Conservation (phyloP, 164 flowering plant genomes). For the Vitis riparia region DNA sequence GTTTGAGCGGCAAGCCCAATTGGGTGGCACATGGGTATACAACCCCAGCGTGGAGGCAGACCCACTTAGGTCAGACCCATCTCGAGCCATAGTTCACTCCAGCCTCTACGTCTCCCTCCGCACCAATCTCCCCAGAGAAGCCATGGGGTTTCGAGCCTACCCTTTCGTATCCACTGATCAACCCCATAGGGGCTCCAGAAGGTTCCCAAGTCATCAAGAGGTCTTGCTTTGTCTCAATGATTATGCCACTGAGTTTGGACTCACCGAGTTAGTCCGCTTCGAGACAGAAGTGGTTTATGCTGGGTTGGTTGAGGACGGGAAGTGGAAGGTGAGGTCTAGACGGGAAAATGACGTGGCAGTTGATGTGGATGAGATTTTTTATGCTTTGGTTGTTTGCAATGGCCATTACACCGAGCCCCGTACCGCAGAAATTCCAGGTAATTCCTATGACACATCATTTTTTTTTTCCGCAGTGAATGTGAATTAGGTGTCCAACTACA, state of each 20-base stretch:
- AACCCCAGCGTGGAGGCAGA: slow-evolving; percentile 63
- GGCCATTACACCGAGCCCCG: slow-evolving; percentile 63
- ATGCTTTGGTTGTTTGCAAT: slow-evolving; percentile 56
- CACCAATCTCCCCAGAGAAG: slow-evolving; percentile 77
- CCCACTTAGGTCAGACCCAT: slow-evolving; percentile 58
- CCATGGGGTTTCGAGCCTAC: slow-evolving; percentile 73
- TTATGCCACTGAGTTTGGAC: slow-evolving; percentile 50
- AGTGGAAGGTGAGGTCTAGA: slow-evolving; percentile 57
- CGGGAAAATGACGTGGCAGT: slow-evolving; percentile 4
- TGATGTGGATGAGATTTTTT: slow-evolving; percentile 37
- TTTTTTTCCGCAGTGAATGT: too few species aligned
- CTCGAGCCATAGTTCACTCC: slow-evolving; percentile 48
- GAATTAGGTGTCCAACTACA: too few species aligned
- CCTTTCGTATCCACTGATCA: slow-evolving; percentile 45
- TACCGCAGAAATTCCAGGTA: slow-evolving; percentile 59
- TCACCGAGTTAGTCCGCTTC: slow-evolving; percentile 55
- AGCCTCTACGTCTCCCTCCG: slow-evolving; percentile 85
- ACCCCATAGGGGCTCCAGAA: slow-evolving; percentile 47
- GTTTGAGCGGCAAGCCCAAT: slow-evolving; percentile 45
- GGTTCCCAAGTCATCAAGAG: slow-evolving; percentile 77
- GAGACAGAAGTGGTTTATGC: slow-evolving; percentile 65
- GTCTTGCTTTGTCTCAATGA: slow-evolving; percentile 61
- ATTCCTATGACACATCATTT: background rate
- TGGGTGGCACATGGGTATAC: slow-evolving; percentile 88
- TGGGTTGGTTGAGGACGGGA: slow-evolving; percentile 43